phyloP scores from a whole-genome alignment of 164 flowering plant species.

The Vitis rotundifolia region DNA sequence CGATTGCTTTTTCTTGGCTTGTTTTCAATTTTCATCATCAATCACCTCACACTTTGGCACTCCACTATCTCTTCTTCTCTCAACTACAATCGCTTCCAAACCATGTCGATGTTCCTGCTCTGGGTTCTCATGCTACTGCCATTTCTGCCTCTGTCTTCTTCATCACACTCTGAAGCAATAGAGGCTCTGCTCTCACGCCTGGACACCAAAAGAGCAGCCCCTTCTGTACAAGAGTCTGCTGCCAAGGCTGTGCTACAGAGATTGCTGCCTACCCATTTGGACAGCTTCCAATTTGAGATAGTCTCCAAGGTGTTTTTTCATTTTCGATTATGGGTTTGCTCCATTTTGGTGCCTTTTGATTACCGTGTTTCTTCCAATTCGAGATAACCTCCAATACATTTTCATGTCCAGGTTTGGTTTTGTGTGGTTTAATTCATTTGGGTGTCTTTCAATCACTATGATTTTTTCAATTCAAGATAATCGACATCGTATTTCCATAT shows the following conservation, averaged over 20 bases:
- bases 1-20: too few species aligned
- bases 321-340: not conserved
- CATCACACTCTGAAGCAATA: conserved; percentile 36
- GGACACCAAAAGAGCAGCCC: conserved; percentile 44
- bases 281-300: conserved; percentile 69
- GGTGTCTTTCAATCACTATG: too few species aligned
- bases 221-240: conserved; percentile 71
- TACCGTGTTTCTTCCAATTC: too few species aligned
- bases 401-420: too few species aligned
- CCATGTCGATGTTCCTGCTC: conserved; percentile 17
- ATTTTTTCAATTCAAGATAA: too few species aligned
- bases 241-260: conserved; percentile 62
- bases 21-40: too few species aligned
- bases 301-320: conserved; percentile 48
- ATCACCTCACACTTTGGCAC: too few species aligned
- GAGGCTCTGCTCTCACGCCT: conserved; percentile 42
- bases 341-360: not conserved
- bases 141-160: not conserved
- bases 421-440: too few species aligned
- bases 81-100: not conserved
- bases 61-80: too few species aligned
- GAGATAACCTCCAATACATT: too few species aligned
- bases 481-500: too few species aligned
- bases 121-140: conserved; percentile 2
- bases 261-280: conserved; percentile 69